Evolutionary conservation across 192 early-diverging fungal genomes (phyloP), one percentile per base, ranked within the genome.

Genomic region (Funneliformis geosporum): DNA sequence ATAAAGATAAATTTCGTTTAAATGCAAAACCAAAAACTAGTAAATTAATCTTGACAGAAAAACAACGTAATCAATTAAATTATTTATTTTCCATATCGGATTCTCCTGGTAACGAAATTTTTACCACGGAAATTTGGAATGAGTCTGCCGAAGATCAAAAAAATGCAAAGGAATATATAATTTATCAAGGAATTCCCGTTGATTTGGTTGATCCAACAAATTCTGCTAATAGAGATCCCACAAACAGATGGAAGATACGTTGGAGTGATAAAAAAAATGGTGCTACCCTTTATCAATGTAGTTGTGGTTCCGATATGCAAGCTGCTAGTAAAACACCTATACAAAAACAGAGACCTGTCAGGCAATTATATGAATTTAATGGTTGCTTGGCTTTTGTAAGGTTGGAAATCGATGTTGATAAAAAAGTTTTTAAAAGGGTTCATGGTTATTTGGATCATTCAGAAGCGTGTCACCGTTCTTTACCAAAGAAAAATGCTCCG

Each of bases 201-300:
- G 47, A 16, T 14, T 39, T 68, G 33, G 21, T 9, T 21, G 18
- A 33, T 5, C 62, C 62, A 12, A 28, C 23, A 12, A 39, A 18
- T 42, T 8, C 18, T 40, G 0, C 9, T 21, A 14, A 50, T 50
- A 50, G 47, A 18, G 47, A 50, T 50, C 28, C 28, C 4, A n/a
- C 12, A 18, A 40, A 28, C 10, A 68, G 66, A 28, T 68, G 66
- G 66, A 68, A 68, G 21, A 68, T 39, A 40, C 66, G 66, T 8
- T 68, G 66, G 66, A 68, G 66, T 6, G 66, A 68, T 21, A 68
- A 68, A 68, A 68, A 38, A 38, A 68, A 68, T 68, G 28, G 66
- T 68, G 66, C 66, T 12, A 68, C 66, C 16, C 38, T 68, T 39
- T 68, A 68, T 68, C 66, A 68, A 68, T 68, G 66, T 68, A 39